Base-by-base conservation (phyloP, 1,284 basidiomycete genomes). In the Mrakiaceae sp. region DNA sequence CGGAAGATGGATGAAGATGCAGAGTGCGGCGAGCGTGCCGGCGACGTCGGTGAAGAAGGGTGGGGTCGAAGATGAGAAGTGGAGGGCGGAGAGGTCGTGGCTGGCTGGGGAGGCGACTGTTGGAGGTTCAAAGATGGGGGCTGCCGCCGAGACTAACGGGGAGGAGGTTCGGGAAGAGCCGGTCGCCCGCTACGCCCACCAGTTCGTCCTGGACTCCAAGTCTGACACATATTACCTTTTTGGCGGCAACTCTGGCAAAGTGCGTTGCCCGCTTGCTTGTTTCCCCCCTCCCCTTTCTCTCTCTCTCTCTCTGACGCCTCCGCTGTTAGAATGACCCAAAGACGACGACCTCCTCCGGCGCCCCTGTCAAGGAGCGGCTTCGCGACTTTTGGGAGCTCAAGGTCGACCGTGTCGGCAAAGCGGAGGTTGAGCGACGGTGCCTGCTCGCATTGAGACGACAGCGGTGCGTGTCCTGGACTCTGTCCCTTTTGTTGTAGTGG, bases 311-410 rank as follows among this genome's bases (percentile, higher is more conserved):
- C 27, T 27, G 27, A 27, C 27, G 27, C 27, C 27, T 27, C 2
- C 27, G 2, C 27, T 27, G 27, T 27, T 27, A 27, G 27, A 27
- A 27, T 27, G 27, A 27, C 27, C 27, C 27, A 27, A 27, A 27
- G 27, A 27, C 27, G 27, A 27, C 27, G 27, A 27, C 27, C 1
- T 27, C 27, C 27, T 27, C 27, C 27, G 27, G 27, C 27, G 27
- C 27, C 27, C 27, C 27, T 27, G 6, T 10, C 27, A 43, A 60
- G 8, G 54, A 56, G 14, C 59, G 64, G 7, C 50, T 66, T 2
- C 46, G 55, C 9, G 64, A 66, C 51, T 66, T 62, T 52, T 66
- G 64, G 64, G 50, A 61, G 14, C 54, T 66, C n/a, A 58, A 66
- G 56, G 58, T 66, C 39, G 57, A 64, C 51, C 11, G 60, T 40